Base-by-base conservation (phyloP, 1,139 yeast genomes). In the Nakaseomyces delphensis region DNA sequence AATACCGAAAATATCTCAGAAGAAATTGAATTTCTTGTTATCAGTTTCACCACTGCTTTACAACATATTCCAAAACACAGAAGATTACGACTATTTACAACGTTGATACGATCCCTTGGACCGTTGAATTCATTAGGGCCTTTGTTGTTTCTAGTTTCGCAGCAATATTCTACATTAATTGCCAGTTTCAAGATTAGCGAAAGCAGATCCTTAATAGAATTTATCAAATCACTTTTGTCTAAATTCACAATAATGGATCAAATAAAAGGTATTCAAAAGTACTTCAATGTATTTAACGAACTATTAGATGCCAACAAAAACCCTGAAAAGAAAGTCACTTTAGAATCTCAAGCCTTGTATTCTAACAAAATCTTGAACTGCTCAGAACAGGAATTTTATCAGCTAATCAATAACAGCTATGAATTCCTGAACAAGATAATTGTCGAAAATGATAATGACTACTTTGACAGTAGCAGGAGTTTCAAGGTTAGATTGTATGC, bases 51-150 rank as follows among this genome's bases (percentile, higher is more conserved):
- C 13, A 81, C 95, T 47, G 97, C 98, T 0, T 84, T 93, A 66
- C 80, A 82, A 44, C 97, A 91, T 58, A 87, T 91, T 51, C 99
- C 99, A 49, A 79, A 95, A 61, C 98, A 91, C 60, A 83, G 99
- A 64, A 76, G 98, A 54, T 93, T 84, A 40, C 80, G 79, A 57
- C 68, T 93, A 44, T 91, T 85, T 58, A 73, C 84, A 3, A 80
- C 94, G 0, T 71, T 91, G 51, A 77, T 89, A 13, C 73, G 73
- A 53, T 83, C 96, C 1, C 69, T 91, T 48, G 89, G 91, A n/a
- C 69, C 81, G 39, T 70, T 69, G 10, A 66, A 70, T 39, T 76
- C 95, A 1, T 69, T 89, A 52, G 85, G 83, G 52, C 70, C 83
- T 41, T 73, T 91, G 39, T 64, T 89, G 51, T 81, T 85, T 56